Percentiles rank a stretch among this genome's conserved stretches.
Conservation (phyloP, 805 yeast species). For the Barnettozyma vustinii region DNA sequence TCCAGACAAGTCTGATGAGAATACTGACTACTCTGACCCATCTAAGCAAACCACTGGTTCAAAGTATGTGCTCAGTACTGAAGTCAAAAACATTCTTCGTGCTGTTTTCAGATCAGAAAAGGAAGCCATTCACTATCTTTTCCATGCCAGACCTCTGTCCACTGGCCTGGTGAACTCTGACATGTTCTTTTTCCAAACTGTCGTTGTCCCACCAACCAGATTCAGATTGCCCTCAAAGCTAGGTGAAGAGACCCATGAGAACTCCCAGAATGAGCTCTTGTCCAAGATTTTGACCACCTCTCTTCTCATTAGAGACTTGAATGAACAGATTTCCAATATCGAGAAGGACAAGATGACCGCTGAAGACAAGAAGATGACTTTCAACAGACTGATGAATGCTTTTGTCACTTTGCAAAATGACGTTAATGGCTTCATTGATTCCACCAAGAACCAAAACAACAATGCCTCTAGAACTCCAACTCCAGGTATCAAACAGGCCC, state of each 20-base stretch:
- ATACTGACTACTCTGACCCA: not conserved
- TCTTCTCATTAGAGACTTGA: slow-evolving; percentile 78
- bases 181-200: slow-evolving; percentile 81
- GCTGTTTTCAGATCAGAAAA: slow-evolving; percentile 74
- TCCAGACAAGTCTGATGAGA: slow-evolving; percentile 43
- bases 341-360: slow-evolving; percentile 54
- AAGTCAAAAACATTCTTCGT: slow-evolving; percentile 73
- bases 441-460: slow-evolving; percentile 78
- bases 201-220: slow-evolving; percentile 94
- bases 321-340: slow-evolving; percentile 67
- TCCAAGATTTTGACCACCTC: slow-evolving; percentile 77
- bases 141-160: slow-evolving; percentile 71
- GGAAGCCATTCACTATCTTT: slow-evolving; percentile 59
- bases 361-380: slow-evolving; percentile 70
- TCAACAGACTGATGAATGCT: slow-evolving; percentile 90
- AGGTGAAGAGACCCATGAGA: slow-evolving; percentile 95
- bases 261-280: slow-evolving; percentile 83
- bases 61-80: slow-evolving; percentile 83
- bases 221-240: slow-evolving; percentile 94
- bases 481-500: slow-evolving; percentile 96
- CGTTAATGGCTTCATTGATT: slow-evolving; percentile 89
- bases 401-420: slow-evolving; percentile 94
- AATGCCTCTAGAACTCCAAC: slow-evolving; percentile 58
- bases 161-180: slow-evolving; percentile 55
- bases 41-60: slow-evolving; percentile 55